Base-by-base conservation (phyloP, 345 rosid species). In the Lenwebbia sp. region DNA sequence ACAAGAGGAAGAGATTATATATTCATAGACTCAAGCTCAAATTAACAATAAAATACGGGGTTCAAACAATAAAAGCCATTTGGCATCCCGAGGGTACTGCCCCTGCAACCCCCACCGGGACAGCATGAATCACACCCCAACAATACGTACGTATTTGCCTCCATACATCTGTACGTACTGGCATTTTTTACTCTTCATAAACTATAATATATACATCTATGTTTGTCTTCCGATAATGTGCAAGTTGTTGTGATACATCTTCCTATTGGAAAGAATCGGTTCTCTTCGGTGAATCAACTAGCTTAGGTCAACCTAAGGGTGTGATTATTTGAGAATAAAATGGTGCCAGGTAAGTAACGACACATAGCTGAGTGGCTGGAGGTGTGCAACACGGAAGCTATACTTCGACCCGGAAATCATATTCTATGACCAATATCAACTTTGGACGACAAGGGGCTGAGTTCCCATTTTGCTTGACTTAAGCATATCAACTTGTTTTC, bases 331-430 rank as follows among this genome's bases (percentile, higher is more conserved):
- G 76, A 4, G 6, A 15, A 65, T 30, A 37, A 65, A 65, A 7
- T 33, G 44, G 41, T 15, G 76, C 44, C 76, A 7, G 1, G 47
- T 37, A 10, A 70, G 10, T 70, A 70, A 11, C 10, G 47, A 19
- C 19, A 70, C 21, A 70, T 70, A 40, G 21, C 47, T 37, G 12
- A 19, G 40, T 21, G 81, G 28, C 87, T 83, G 4, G 37, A 22
- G 19, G 86, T 84, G 52, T 2, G 70, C 85, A 54, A 88, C 88
- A 26, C 56, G 85, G 41, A 86, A 86, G 55, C 62, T 83, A 21
- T 82, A 22, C 15, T 23, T 83, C 74, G 13, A 83, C 85, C 47
- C 6, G 12, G 33, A 83, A 83, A 83, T 83, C 21, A 40, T 83
- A 22, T 54, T 55, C 11, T 21, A 83, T 6, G 65, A 83, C 74